These are phyloP conservation scores for Populus simonii DNA, from an alignment of 345 rosid species.

Conservation along the genomic window DNA sequence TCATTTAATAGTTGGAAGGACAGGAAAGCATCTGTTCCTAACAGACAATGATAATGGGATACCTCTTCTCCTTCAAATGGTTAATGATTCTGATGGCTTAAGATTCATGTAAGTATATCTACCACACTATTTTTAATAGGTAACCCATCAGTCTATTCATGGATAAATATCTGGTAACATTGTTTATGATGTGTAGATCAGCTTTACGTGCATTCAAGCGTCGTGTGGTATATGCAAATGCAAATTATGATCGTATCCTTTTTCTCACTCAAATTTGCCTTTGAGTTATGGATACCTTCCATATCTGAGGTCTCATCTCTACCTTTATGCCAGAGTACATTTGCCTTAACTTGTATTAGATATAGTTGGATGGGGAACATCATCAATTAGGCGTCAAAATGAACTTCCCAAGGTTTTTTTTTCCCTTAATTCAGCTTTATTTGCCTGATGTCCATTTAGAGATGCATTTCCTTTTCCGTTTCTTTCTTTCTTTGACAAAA, in stretches of 20 bases:
- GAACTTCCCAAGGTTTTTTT: constrained; percentile 76
- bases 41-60: constrained; percentile 71
- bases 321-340: constrained; percentile 7
- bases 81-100: constrained; percentile 57
- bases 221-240: constrained; percentile 90
- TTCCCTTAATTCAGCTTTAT: neutral
- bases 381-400: constrained; percentile 76
- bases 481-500: too few species aligned
- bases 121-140: neutral
- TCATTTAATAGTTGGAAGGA: constrained; percentile 78
- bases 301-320: constrained; percentile 1
- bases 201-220: constrained; percentile 80
- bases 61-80: constrained; percentile 92
- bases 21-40: constrained; percentile 89
- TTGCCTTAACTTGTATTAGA: constrained; percentile 56
- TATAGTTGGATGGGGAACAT: constrained; percentile 94
- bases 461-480: neutral
- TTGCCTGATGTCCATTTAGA: neutral
- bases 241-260: constrained; percentile 87
- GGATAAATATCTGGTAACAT: constrained; percentile 3
- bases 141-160: neutral
- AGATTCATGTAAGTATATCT: constrained; percentile 65
- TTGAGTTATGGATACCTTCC: constrained; percentile 10
- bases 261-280: constrained; percentile 10
- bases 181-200: constrained; percentile 52